A percentile compares a stretch with the other conserved stretches of the same genome.
phyloP scores from a whole-genome alignment of 331 rosid genomes.

The Pyracantha coccinea region DNA sequence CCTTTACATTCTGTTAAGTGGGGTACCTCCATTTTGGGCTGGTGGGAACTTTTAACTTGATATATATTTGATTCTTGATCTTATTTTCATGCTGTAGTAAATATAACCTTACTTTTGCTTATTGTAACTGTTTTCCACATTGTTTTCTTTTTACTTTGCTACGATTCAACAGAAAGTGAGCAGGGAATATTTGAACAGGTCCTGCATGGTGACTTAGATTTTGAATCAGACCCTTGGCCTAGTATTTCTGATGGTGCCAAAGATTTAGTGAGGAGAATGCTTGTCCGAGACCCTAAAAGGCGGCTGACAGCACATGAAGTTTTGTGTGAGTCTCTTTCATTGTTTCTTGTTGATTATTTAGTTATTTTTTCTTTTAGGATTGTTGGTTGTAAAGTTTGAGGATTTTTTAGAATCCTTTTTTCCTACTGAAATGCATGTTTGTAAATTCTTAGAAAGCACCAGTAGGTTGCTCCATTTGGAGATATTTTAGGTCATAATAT shows the following conservation, averaged over 20 bases:
- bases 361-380: background rate
- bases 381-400: background rate
- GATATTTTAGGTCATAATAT: background rate
- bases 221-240: conserved; percentile 92
- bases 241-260: conserved; percentile 92
- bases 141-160: background rate
- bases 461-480: background rate
- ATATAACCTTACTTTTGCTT: background rate
- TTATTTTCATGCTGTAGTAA: background rate
- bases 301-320: conserved; percentile 83
- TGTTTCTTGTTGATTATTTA: conserved; percentile 2
- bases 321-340: conserved; percentile 58
- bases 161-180: conserved; percentile 50
- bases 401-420: background rate
- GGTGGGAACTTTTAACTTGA: conserved; percentile 39
- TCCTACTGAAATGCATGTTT: background rate
- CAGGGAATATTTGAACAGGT: conserved; percentile 94
- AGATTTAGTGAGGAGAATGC: conserved; percentile 92
- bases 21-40: conserved; percentile 99
- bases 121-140: background rate
- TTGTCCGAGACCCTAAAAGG: conserved; percentile 74
- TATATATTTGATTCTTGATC: conserved; percentile 1
- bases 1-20: conserved; percentile 87
- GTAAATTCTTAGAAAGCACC: background rate
- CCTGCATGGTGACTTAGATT: conserved; percentile 84